Base-by-base conservation (phyloP, 164 flowering plant species). In the Akebia trifoliata region DNA sequence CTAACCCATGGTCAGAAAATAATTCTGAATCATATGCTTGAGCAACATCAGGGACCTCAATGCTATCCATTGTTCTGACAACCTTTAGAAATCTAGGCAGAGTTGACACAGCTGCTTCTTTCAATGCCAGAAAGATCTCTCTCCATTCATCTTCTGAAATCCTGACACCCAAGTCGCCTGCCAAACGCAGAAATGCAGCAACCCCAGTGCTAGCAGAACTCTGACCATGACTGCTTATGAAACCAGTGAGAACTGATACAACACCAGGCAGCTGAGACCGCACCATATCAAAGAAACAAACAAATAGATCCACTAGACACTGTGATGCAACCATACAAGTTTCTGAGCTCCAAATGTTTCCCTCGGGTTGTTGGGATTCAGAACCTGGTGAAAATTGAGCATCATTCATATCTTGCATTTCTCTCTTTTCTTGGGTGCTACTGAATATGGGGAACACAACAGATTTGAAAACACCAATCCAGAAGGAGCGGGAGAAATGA, bases 71-170 rank as follows among this genome's bases (percentile, higher is more conserved):
- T 55, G 72, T 74, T 65, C 76, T 74, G 50, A 90, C 30, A 39
- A 88, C 76, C 74, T 76, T 85, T 54, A 70, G 26, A 66, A 84
- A 69, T 47, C 74, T 82, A 31, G 96, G 93, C 24, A 81, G 49
- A 21, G 71, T 65, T 22, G 84, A 82, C 51, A 70, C 64, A 38
- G 96, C 87, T 44, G 84, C 79, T 58, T 81, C 93, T 64, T 83
- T 82, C 68, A 94, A 64, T 50, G 81, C 74, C 38, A 78, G 17
- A 66, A 84, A 81, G 9, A 94, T 72, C 34, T 51, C 78, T 54
- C 58, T 67, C 99, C 99, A 94, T 54, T 94, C 99, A 38, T 86
- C 79, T 63, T 90, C 89, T 1, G 77, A 76, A 61, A 90, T 69
- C 34, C 54, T 78, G 71, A 68, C 61, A 18, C 91, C 79, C 60